Conservation (phyloP, 345 rosid genomes). For the Salix purpurea region DNA sequence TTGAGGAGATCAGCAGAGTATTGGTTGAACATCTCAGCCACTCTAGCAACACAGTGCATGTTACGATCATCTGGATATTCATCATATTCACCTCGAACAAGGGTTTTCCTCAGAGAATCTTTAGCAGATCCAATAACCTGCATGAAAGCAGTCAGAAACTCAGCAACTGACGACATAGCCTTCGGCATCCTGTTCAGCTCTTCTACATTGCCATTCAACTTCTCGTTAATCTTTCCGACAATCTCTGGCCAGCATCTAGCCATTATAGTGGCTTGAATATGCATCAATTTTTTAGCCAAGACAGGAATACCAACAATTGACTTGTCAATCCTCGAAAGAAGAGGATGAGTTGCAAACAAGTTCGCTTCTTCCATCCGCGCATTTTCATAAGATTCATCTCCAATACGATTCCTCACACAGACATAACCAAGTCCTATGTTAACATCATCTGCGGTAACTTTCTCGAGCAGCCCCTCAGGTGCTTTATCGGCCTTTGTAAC, state of each 20-base stretch:
- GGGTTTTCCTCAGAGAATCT: slow-evolving; percentile 37
- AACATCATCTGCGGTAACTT: slow-evolving; percentile 47
- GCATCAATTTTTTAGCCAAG: slow-evolving; percentile 31
- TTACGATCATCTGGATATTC: slow-evolving; percentile 33
- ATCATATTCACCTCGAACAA: slow-evolving; percentile 41
- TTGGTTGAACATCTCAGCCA: slow-evolving; percentile 26
- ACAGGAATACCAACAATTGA: slow-evolving; percentile 38
- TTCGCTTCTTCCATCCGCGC: slow-evolving; percentile 27
- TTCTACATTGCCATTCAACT: slow-evolving; percentile 4
- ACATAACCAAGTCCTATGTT: slow-evolving; percentile 48
- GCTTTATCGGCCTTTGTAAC: slow-evolving; percentile 50
- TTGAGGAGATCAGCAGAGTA: slow-evolving; percentile 6
- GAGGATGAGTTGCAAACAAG: slow-evolving; percentile 22
- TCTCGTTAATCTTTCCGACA: slow-evolving; percentile 25
- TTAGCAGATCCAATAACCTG: slow-evolving; percentile 36
- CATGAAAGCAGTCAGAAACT: slow-evolving; percentile 40
- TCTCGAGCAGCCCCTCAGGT: slow-evolving; percentile 45
- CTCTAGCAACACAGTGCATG: slow-evolving; percentile 2
- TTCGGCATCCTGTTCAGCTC: slow-evolving; percentile 33
- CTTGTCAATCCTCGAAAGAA: slow-evolving; percentile 27
- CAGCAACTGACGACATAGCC: slow-evolving; percentile 20
- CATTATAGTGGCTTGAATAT: slow-evolving; percentile 33
- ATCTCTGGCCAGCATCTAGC: slow-evolving; percentile 33
- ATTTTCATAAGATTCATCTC: slow-evolving; percentile 35
- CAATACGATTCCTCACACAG: slow-evolving; percentile 43